Evolutionary conservation across 768 basidiomycete species (phyloP), one percentile per base, ranked within the genome.

Genomic region (Suillus fuscotomentosus): DNA sequence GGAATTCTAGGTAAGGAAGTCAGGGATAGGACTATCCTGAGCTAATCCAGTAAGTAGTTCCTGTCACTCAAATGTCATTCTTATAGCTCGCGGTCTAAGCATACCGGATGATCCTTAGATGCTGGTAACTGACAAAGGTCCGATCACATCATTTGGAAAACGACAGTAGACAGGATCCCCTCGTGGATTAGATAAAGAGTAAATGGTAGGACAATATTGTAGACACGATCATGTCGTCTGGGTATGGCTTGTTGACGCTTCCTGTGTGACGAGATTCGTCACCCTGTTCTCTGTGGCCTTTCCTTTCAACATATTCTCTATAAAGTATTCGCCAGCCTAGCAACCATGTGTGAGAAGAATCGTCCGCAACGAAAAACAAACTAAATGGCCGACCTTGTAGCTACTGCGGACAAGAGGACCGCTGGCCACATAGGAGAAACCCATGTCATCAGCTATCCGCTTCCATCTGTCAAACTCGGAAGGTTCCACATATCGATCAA

Each of bases 371-470:
- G 24, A 24, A 20, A 41, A 22, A 43, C 41, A 47, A 38, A 10
- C 10, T 10, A 36, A n/a, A 63, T 41, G 60, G 70, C 84, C 68
- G 69, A 93, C 96, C 90, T 99, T 99, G 76, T 99, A 99, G 73
- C 93, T 95, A 71, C 94, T 97, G 63, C 97, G 84, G 53, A 99
- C 97, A 22, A 99, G 80, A 14, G 97, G 97, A 0, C 97, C 97
- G 76, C 92, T 94, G 10, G 97, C 97, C 42, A 98, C 97, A 70
- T 99, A 99, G 53, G 98, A 73, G 84, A 99, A 99, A 47, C 97
- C 95, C 84, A 97, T 89, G 66, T 88, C 86, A 71, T 98, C 94
- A 8, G 97, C 97, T 13, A 91, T 81, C 70, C 86, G 80, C 73
- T 91, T 95, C 97, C 97, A 99, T 63, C 83, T 80, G 66, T 92